Evolutionary conservation across 176 grass and related monocot species (phyloP).

Genomic region (Eleusine indica): DNA sequence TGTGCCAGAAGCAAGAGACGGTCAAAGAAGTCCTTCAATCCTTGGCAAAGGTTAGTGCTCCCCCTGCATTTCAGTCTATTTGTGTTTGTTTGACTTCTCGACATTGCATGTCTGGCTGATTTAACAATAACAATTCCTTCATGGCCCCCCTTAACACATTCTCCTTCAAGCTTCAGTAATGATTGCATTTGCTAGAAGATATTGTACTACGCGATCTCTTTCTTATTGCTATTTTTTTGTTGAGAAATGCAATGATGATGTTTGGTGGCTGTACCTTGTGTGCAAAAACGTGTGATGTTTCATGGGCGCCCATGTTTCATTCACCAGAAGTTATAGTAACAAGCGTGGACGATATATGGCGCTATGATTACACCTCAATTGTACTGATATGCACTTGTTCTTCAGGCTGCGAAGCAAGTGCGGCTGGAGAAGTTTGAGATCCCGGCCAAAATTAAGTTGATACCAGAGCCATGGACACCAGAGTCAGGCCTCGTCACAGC

Average conservation of each 20-base stretch:
- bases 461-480: conserved; percentile 80
- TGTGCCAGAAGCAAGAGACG: conserved; percentile 77
- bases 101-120: not conserved
- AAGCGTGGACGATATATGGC: not conserved
- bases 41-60: conserved; percentile 61
- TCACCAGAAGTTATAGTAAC: not conserved
- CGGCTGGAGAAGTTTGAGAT: conserved; percentile 92
- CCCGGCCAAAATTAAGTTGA: conserved; percentile 74
- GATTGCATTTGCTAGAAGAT: not conserved
- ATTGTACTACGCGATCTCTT: not conserved
- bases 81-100: not conserved
- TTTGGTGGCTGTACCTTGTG: not conserved
- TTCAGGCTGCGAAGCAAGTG: conserved; percentile 72
- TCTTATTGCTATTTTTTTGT: not conserved
- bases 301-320: too few species aligned
- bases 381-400: not conserved
- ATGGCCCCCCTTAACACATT: not conserved
- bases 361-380: not conserved
- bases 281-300: not conserved
- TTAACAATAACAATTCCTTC: not conserved
- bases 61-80: not conserved
- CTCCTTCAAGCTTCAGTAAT: not conserved
- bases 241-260: not conserved
- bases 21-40: conserved; percentile 84
- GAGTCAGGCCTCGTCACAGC: conserved; percentile 87